phyloP scores from a whole-genome alignment of 1,284 basidiomycete species.

The Rugiboletus extremiorientalis region DNA sequence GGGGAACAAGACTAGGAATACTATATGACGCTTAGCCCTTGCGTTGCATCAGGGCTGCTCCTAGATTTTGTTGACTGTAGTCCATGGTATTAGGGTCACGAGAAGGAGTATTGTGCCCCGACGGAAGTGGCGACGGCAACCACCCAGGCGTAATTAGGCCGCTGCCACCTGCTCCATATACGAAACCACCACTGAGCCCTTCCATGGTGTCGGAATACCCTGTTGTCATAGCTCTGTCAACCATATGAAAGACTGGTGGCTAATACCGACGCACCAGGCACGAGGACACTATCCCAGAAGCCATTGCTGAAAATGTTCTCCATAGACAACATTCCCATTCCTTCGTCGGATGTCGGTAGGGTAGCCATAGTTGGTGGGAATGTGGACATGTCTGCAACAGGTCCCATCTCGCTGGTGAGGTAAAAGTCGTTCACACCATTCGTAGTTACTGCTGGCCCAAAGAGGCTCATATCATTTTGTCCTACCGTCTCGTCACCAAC shows the following conservation, averaged over 20 bases:
- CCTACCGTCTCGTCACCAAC: conserved; percentile 22
- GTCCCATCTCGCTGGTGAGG: conserved; percentile 78
- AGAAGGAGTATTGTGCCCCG: conserved; percentile 32
- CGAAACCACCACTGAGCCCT: conserved; percentile 77
- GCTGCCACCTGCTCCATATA: conserved; percentile 77
- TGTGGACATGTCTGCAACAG: conserved; percentile 72
- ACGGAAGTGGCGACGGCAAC: conserved; percentile 32
- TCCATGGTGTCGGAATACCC: conserved; percentile 77
- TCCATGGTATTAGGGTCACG: conserved; percentile 27
- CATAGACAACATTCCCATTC: conserved; percentile 63
- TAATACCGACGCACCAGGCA: conserved; percentile 59
- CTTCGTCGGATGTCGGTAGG: conserved; percentile 45
- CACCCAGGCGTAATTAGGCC: conserved; percentile 43
- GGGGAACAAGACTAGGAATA: conserved; percentile 1
- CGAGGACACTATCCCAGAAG: conserved; percentile 83
- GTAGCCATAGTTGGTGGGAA: conserved; percentile 82
- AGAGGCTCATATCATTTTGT: conserved; percentile 30
- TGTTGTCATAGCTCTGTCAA: conserved; percentile 34
- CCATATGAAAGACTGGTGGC: neutral
- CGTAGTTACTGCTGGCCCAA: conserved; percentile 20
- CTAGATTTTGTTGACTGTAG: conserved; percentile 29
- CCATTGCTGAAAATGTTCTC: conserved; percentile 73
- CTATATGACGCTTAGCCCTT: conserved; percentile 22
- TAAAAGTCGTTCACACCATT: conserved; percentile 52
- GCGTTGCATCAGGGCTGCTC: conserved; percentile 26